Evolutionary conservation across 371 early-diverging fungal genomes (phyloP), one percentile per base, ranked within the genome.

Genomic region (Polyrhizophydium stewartii): DNA sequence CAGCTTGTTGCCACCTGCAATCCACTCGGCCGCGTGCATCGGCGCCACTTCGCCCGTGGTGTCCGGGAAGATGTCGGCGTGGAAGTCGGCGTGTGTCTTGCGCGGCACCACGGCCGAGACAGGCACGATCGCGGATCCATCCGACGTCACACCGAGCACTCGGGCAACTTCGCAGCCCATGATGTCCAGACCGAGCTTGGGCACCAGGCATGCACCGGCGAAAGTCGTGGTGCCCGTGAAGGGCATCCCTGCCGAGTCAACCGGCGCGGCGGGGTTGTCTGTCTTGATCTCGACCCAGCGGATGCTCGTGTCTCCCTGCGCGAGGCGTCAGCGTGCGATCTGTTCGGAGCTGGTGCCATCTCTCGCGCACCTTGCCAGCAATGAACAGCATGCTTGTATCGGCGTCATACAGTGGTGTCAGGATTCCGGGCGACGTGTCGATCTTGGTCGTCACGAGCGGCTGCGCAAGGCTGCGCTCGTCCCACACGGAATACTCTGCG

Each of bases 151-250:
- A 25, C 77, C 69, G 35, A 89, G 59, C 12, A 90, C 53, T 21
- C 92, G 81, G 7, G 77, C 84, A 49, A 92, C 71, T 69, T 93
- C 92, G 31, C 89, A 81, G 38, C 77, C 75, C 90, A 91, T 91
- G 10, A 91, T 89, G 64, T 87, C 72, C 63, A 92, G 51, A 1
- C 73, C 62, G n/a, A 67, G 66, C 65, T 93, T 93, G 21, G 89
- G 90, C 6, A 87, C 57, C 28, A 92, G 71, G 0, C 85, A 72
- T 0, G 83, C 89, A 19, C 86, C 88, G 32, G 68, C 70, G 25
- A 72, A 37, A 16, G 55, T 53, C 13, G 51, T 38, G 21, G 16
- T 31, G 9, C 64, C 46, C 12, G 30, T 63, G 53, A 62, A 82
- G 51, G 30, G 81, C 68, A 10, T 68, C 64, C 17, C 72, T 69